Evolutionary conservation across 2,329 filamentous ascomycete genomes (phyloP).

Genomic region (Ophiosphaerella herpotricha): DNA sequence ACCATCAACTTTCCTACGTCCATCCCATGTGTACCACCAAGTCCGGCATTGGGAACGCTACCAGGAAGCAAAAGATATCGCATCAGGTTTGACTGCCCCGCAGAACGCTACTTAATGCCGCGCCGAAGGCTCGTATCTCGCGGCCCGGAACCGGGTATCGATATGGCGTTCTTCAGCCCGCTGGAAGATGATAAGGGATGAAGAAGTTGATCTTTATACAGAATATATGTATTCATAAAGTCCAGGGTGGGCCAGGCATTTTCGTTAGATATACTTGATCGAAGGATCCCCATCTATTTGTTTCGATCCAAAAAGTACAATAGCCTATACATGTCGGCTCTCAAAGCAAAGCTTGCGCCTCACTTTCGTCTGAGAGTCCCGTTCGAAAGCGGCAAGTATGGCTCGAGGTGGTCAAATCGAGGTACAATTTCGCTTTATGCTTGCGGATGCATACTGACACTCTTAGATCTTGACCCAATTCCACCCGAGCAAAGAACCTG

Average conservation of each 20-base stretch:
- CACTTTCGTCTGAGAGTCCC: slow-evolving; percentile 47
- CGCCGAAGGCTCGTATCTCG: slow-evolving; percentile 27
- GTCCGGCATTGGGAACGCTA: neutral
- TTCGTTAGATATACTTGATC: no score
- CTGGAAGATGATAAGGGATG: neutral
- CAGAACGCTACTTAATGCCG: neutral
- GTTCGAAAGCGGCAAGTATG: slow-evolving; percentile 47
- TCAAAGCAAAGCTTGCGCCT: slow-evolving; percentile 46
- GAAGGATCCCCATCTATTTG: no score
- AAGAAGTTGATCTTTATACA: neutral
- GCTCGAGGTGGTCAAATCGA: slow-evolving; percentile 56
- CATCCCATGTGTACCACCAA: neutral
- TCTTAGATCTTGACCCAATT: slow-evolving; percentile 41
- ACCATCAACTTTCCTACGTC: neutral
- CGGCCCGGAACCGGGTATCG: neutral
- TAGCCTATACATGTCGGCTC: slow-evolving; percentile 31
- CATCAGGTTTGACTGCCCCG: neutral
- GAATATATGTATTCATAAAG: no score
- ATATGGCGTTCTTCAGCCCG: slow-evolving; percentile 1
- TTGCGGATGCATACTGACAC: neutral
- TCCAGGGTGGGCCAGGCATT: no score
- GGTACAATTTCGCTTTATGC: slow-evolving; percentile 20
- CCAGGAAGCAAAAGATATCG: no score
- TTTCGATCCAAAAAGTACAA: no score
- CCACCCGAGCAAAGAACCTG: slow-evolving; percentile 54